Percentiles rank a stretch among this genome's conserved stretches.
phyloP scores from a whole-genome alignment of 495 filamentous ascomycete species.

The Penicillium simplicissimum region DNA sequence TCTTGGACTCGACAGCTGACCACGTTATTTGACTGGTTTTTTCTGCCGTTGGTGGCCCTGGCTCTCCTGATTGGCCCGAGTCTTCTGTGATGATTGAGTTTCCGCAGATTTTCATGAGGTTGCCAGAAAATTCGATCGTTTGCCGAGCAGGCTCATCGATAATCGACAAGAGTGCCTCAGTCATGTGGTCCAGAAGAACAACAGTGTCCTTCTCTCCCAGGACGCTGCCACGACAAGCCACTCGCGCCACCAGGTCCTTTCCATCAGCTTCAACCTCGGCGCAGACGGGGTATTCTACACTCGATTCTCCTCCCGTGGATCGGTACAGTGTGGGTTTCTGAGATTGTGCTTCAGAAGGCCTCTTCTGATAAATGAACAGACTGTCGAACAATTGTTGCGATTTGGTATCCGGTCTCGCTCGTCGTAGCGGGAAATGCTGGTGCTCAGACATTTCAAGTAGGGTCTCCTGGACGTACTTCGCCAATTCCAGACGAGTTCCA shows the following conservation, averaged over 20 bases:
- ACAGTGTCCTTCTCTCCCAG: constrained; percentile 43
- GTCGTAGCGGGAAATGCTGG: constrained; percentile 47
- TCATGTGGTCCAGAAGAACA: constrained; percentile 53
- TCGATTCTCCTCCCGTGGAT: constrained; percentile 58
- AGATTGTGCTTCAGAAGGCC: constrained; percentile 8
- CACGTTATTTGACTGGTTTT: constrained; percentile 14
- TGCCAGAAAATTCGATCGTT: constrained; percentile 51
- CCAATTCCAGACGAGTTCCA: constrained; percentile 41
- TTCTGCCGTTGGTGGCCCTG: background rate
- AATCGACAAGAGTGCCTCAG: constrained; percentile 55
- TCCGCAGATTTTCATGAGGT: constrained; percentile 54
- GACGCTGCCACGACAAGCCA: constrained; percentile 63
- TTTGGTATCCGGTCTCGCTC: constrained; percentile 27
- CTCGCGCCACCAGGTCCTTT: constrained; percentile 59
- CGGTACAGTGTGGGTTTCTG: constrained; percentile 40
- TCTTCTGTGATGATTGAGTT: constrained; percentile 35
- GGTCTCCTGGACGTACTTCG: constrained; percentile 56
- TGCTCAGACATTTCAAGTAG: constrained; percentile 63
- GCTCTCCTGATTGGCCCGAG: background rate
- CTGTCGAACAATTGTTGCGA: constrained; percentile 67
- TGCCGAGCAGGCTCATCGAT: constrained; percentile 43
- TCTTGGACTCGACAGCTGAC: constrained; percentile 41
- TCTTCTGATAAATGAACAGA: constrained; percentile 80
- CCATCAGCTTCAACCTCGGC: constrained; percentile 69
- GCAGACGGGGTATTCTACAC: constrained; percentile 77